A percentile compares a stretch with the other conserved stretches of the same genome.
Evolutionary conservation across 1,284 basidiomycete genomes (phyloP).

Genomic region (Malassezia globosa): DNA sequence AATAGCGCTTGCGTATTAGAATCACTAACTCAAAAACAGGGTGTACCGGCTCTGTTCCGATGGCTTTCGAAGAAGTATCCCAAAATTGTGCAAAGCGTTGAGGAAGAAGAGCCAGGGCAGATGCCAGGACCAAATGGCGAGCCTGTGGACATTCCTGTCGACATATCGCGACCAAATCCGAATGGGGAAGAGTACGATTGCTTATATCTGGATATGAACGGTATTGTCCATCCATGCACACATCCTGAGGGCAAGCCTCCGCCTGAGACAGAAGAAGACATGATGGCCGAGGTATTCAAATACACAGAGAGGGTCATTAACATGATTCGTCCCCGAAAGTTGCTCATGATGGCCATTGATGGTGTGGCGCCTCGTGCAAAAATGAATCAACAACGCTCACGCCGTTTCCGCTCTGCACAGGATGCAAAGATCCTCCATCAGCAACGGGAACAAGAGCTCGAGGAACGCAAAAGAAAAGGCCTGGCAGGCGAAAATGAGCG

Average conservation of each 20-base stretch:
- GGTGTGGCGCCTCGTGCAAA: slow-evolving; percentile 96
- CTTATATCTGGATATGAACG: slow-evolving; percentile 61
- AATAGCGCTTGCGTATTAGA: too few relatives aligned
- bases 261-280: slow-evolving; percentile 93
- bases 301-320: slow-evolving; percentile 96
- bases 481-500: slow-evolving; percentile 71
- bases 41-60: slow-evolving; percentile 46
- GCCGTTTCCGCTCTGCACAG: slow-evolving; percentile 85
- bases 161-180: slow-evolving; percentile 78
- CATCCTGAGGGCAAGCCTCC: slow-evolving; percentile 85
- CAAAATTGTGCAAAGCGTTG: slow-evolving; percentile 43
- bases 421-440: slow-evolving; percentile 90
- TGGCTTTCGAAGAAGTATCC: slow-evolving; percentile 49
- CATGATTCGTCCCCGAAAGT: slow-evolving; percentile 86
- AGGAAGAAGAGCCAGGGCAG: slow-evolving; percentile 40
- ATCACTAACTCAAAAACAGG: too few relatives aligned
- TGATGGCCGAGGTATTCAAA: slow-evolving; percentile 95
- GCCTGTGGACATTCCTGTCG: slow-evolving; percentile 63
- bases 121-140: slow-evolving; percentile 53
- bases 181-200: slow-evolving; percentile 93
- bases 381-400: slow-evolving; percentile 96
- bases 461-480: slow-evolving; percentile 79
- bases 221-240: slow-evolving; percentile 84
- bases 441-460: slow-evolving; percentile 66
- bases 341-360: slow-evolving; percentile 97